A percentile compares a stretch with the other conserved stretches of the same genome.
Conservation (phyloP, 1,139 yeast genomes). For the Yamadazyma kanchanaburiensis region DNA sequence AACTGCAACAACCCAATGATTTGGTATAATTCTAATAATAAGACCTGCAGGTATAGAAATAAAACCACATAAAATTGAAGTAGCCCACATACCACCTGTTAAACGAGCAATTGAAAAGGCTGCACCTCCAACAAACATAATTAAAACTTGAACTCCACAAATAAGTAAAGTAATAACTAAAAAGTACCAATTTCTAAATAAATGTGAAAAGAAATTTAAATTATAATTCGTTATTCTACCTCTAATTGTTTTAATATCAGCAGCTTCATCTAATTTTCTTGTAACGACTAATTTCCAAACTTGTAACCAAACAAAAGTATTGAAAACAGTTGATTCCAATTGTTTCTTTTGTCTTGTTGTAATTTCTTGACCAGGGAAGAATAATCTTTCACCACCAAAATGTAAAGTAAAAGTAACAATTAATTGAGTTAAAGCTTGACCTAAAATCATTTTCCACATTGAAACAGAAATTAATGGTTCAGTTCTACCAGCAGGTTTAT, state of each 20-base stretch:
- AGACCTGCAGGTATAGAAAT: slow-evolving; percentile 79
- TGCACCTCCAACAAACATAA: slow-evolving; percentile 97
- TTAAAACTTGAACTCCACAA: slow-evolving; percentile 78
- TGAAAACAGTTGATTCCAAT: slow-evolving; percentile 83
- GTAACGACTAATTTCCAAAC: slow-evolving; percentile 90
- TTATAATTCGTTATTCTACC: slow-evolving; percentile 59
- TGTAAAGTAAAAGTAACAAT: slow-evolving; percentile 74
- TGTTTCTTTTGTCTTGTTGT: slow-evolving; percentile 51
- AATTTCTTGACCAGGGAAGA: slow-evolving; percentile 41
- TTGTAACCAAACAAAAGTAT: slow-evolving; percentile 97
- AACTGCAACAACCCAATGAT: slow-evolving; percentile 62
- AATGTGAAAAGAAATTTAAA: slow-evolving; percentile 78
- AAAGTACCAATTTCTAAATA: slow-evolving; percentile 81
- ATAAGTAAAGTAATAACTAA: slow-evolving; percentile 67
- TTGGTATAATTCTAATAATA: slow-evolving; percentile 77
- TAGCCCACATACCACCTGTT: slow-evolving; percentile 85
- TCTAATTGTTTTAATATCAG: slow-evolving; percentile 53
- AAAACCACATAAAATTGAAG: slow-evolving; percentile 81
- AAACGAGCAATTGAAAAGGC: slow-evolving; percentile 83
- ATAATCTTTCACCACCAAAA: slow-evolving; percentile 69
- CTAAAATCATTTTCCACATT: slow-evolving; percentile 98
- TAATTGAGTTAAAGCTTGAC: slow-evolving; percentile 80
- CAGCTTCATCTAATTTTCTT: slow-evolving; percentile 88
- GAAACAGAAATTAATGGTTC: slow-evolving; percentile 82
- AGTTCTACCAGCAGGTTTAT: slow-evolving; percentile 81